Evolutionary conservation across 2,329 filamentous ascomycete genomes (phyloP), one percentile per base, ranked within the genome.

Genomic region (Macroventuria anomochaeta): DNA sequence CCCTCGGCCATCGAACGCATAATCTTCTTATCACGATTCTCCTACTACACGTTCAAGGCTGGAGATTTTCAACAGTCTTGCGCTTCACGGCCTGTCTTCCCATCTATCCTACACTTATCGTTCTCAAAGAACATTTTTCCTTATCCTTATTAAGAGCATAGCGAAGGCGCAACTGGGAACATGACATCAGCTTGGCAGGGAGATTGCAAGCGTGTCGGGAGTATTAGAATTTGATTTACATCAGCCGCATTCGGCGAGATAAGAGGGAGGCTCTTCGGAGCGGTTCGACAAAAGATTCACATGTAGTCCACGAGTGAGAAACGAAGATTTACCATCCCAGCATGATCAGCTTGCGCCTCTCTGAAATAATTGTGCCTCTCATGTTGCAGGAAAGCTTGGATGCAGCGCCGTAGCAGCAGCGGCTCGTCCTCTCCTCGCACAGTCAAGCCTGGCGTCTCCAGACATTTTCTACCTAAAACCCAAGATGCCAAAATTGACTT

Each of bases 1-100:
- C 6, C 72, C 73, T 1, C 51, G 57, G 13, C 63, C 62, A 36
- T 61, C 67, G 10, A 46, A 37, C 31, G 21, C 32, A 15, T 64
- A 44, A 61, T 42, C 23, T 23, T 36, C 23, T 41, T n/a, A 49
- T 32, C 33, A 36, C 55, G n/a, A n/a, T n/a, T n/a, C n/a, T n/a
- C n/a, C n/a, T n/a, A n/a, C n/a, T n/a, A n/a, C n/a, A n/a, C n/a
- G n/a, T n/a, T n/a, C n/a, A n/a, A n/a, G n/a, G n/a, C n/a, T n/a
- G n/a, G n/a, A n/a, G n/a, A n/a, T n/a, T n/a, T n/a, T n/a, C n/a
- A n/a, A n/a, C 42, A 47, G 40, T 50, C 31, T 42, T 43, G 43
- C 43, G 42, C 53, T 60, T 59, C 58, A 59, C 44, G 26, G 26
- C 46, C 39, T 31, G 34, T 39, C 18, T 48, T 36, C 41, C n/a